Base-by-base conservation (phyloP, 345 rosid species). In the Odontarrhena argentea region DNA sequence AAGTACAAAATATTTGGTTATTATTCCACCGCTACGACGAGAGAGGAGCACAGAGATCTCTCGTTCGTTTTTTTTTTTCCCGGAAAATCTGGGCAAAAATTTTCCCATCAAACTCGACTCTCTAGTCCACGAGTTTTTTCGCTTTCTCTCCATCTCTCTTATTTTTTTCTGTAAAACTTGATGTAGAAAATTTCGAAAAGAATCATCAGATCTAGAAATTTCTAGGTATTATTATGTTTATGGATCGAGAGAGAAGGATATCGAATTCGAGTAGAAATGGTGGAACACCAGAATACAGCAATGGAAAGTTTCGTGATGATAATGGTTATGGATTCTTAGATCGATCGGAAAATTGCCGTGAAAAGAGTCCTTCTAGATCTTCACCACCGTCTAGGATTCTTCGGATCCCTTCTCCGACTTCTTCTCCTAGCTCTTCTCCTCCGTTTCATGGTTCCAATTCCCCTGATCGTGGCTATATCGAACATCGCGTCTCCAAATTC, bases 401-500 rank as follows among this genome's bases (percentile, higher is more conserved):
- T 3, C 59, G 73, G 32, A 69, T 76, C 73, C 68, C 73, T 7
- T 76, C 80, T 3, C 73, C 70, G 24, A 71, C 65, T 0, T 76
- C 79, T 24, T 66, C 81, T 53, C 75, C 82, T 51, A 59, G 50
- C 6, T 69, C 67, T 52, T 64, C 69, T 6, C 69, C 78, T 34
- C 69, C 78, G 0, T 74, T 60, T 55, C 42, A 10, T 48, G 28
- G 64, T 25, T 61, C 78, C 0, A 30, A 4, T 55, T 70, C 83
- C 1, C 76, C 79, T 18, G 79, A 66, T 7, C 65, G 67, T 54
- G 84, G 78, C 10, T 83, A 35, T 38, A 81, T 88, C 18, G 82
- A 88, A 36, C 98, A 93, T 61, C 84, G 75, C 0, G 86, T 93
- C 36, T 88, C 97, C 28, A 86, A 82, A 45, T 75, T 85, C 64